Evolutionary conservation across 306 rosid species (phyloP).

Genomic region (Trifolium fragiferum): DNA sequence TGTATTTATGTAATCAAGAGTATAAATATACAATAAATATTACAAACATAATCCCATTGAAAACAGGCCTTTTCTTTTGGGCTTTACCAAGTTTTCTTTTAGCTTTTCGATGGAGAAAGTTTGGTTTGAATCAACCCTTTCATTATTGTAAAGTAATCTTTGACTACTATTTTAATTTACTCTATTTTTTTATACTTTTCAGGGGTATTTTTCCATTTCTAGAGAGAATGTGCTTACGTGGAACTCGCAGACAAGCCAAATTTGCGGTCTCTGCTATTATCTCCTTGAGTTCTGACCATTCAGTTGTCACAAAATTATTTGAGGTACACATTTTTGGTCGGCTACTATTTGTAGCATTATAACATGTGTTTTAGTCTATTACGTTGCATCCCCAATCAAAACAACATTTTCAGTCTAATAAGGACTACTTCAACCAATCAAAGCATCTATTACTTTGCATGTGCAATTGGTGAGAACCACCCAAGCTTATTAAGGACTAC

Average conservation of each 20-base stretch:
- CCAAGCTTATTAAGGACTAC: slow-evolving; percentile 13
- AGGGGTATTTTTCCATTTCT: slow-evolving; percentile 79
- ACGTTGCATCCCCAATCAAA: too few species aligned
- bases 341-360: slow-evolving; percentile 14
- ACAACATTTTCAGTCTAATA: not conserved
- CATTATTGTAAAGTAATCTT: too few species aligned
- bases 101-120: slow-evolving; percentile 29
- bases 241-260: slow-evolving; percentile 84
- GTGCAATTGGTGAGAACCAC: not conserved
- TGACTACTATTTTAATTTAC: slow-evolving; percentile 28
- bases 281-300: slow-evolving; percentile 58
- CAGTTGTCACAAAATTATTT: slow-evolving; percentile 56
- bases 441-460: too few species aligned
- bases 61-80: not conserved
- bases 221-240: slow-evolving; percentile 66
- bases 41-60: slow-evolving; percentile 10
- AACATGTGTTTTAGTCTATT: slow-evolving; percentile 1
- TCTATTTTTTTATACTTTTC: slow-evolving; percentile 36
- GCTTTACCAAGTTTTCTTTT: slow-evolving; percentile 19
- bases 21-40: too few species aligned
- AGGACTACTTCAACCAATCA: too few species aligned
- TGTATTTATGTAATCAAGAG: too few species aligned
- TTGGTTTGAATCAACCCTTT: not conserved
- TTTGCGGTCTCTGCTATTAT: slow-evolving; percentile 74
- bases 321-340: slow-evolving; percentile 57